These are phyloP conservation scores for Pezicula carpinea DNA, from an alignment of 2,329 filamentous ascomycete genomes.

Conservation along the genomic window DNA sequence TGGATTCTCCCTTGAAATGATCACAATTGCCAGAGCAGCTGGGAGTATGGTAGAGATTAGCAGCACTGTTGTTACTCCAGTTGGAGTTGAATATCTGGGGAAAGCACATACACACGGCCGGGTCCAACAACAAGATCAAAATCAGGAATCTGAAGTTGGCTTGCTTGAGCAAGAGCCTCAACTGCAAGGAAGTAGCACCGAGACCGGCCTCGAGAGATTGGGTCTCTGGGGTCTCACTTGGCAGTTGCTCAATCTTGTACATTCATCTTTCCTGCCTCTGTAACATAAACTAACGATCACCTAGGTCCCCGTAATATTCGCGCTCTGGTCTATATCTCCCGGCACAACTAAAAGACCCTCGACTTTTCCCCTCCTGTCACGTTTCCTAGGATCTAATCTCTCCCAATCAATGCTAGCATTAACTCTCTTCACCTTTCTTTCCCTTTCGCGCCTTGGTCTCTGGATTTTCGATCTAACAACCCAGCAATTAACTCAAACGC, in stretches of 20 bases:
- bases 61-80: constrained; percentile 47
- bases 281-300: background rate
- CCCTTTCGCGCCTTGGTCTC: constrained; percentile 37
- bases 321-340: constrained; percentile 28
- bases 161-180: constrained; percentile 8
- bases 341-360: constrained; percentile 8
- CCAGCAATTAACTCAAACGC: constrained; percentile 39
- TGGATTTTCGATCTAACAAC: constrained; percentile 41
- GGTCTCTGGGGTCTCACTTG: constrained; percentile 38
- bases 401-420: constrained; percentile 26
- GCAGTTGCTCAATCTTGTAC: constrained; percentile 36
- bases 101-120: constrained; percentile 26
- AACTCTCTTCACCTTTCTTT: constrained; percentile 35
- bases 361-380: constrained; percentile 5
- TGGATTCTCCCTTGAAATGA: constrained; percentile 41
- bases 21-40: constrained; percentile 41
- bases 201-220: constrained; percentile 32
- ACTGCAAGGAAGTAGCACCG: constrained; percentile 12
- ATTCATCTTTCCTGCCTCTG: constrained; percentile 1
- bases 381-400: constrained; percentile 6
- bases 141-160: constrained; percentile 10
- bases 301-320: constrained; percentile 32
- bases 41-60: constrained; percentile 48
- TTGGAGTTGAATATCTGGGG: constrained; percentile 36
- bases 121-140: constrained; percentile 11